Conservation (phyloP, 441 rosid species). For the Adansonia madagascariensis region DNA sequence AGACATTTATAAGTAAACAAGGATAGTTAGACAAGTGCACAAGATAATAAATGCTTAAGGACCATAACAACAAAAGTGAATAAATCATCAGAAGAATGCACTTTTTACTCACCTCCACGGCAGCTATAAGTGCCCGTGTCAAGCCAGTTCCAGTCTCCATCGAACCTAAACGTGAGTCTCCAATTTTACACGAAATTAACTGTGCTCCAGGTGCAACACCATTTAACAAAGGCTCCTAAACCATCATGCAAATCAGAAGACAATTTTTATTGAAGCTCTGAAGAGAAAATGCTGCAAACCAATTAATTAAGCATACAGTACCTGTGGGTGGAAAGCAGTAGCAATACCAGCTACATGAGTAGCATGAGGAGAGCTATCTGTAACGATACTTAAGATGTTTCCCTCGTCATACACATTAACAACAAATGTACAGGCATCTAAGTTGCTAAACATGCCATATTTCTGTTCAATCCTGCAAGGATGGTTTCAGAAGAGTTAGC, state of each 20-base stretch:
- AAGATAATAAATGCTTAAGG: conserved; percentile 4
- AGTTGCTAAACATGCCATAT: conserved; percentile 85
- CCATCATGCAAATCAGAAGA: conserved; percentile 28
- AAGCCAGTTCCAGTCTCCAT: conserved; percentile 99
- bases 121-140: conserved; percentile 88
- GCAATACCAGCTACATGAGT: conserved; percentile 99
- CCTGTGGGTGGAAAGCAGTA: conserved; percentile 92
- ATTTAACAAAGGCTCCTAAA: conserved; percentile 85
- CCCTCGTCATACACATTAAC: conserved; percentile 84
- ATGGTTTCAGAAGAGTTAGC: conserved; percentile 30
- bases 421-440: conserved; percentile 93
- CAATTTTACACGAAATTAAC: conserved; percentile 95
- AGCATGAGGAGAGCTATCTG: conserved; percentile 92
- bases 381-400: conserved; percentile 82
- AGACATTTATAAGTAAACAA: conserved; percentile 12
- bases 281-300: conserved; percentile 31
- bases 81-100: conserved; percentile 19
- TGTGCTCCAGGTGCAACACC: conserved; percentile 99
- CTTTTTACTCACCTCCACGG: conserved; percentile 70
- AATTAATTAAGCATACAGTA: conserved; percentile 35
- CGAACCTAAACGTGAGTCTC: conserved; percentile 92
- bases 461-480: conserved; percentile 82
- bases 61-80: conserved; percentile 17
- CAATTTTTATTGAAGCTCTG: conserved; percentile 25
- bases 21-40: not conserved